Evolutionary conservation across 495 filamentous ascomycete species (phyloP).

Genomic region (Daldinia loculata): DNA sequence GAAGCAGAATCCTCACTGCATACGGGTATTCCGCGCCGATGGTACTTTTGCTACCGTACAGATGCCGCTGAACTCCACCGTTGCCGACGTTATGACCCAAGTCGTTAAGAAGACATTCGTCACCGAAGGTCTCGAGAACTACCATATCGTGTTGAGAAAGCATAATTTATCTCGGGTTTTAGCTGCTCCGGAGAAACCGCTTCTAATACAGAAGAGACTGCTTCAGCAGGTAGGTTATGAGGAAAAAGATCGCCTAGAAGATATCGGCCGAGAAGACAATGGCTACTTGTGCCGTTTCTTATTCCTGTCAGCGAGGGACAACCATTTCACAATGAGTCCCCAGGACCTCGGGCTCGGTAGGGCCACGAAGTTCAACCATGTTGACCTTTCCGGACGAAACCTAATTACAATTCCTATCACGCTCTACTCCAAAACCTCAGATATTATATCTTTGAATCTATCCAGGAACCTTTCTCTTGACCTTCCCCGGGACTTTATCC

Average conservation of each 20-base stretch:
- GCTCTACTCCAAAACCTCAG: slow-evolving; percentile 87
- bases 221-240: slow-evolving; percentile 93
- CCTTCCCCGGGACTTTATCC: slow-evolving; percentile 95
- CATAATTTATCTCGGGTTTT: slow-evolving; percentile 89
- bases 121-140: slow-evolving; percentile 88
- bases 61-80: slow-evolving; percentile 79
- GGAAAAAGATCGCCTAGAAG: slow-evolving; percentile 86
- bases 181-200: slow-evolving; percentile 77
- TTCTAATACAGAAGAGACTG: slow-evolving; percentile 91
- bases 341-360: slow-evolving; percentile 80
- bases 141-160: slow-evolving; percentile 93
- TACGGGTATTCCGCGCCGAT: slow-evolving; percentile 94
- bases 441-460: slow-evolving; percentile 94
- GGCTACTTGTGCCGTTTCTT: slow-evolving; percentile 96
- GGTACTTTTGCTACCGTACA: slow-evolving; percentile 93
- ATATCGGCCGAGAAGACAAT: slow-evolving; percentile 97
- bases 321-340: slow-evolving; percentile 67
- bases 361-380: slow-evolving; percentile 88
- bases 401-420: slow-evolving; percentile 94
- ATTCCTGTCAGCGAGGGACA: slow-evolving; percentile 87
- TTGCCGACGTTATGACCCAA: slow-evolving; percentile 80
- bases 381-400: slow-evolving; percentile 90
- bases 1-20: slow-evolving; percentile 78
- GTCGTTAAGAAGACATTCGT: slow-evolving; percentile 91
- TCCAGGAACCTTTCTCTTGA: slow-evolving; percentile 91